Conservation (phyloP, 2,329 filamentous ascomycete genomes). For the Cercospora nicotianae region DNA sequence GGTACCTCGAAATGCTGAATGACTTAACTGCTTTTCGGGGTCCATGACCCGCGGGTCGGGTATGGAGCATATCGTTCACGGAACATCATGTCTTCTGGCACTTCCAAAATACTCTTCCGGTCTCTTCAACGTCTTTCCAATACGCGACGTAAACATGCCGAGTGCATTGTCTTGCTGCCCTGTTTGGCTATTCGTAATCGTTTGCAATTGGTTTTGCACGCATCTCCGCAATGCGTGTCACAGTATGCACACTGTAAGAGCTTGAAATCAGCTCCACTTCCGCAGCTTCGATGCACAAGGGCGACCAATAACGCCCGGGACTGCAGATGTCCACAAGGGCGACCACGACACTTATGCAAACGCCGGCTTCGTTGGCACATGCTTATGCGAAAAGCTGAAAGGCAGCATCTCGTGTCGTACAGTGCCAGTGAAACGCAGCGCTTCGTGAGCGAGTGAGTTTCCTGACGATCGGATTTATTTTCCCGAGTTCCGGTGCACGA, state of each 20-base stretch:
- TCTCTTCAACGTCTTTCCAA: neutral
- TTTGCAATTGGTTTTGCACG: neutral
- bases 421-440: neutral
- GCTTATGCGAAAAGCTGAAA: neutral
- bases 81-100: neutral
- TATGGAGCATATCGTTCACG: neutral
- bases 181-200: neutral
- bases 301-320: neutral
- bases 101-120: neutral
- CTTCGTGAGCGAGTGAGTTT: neutral
- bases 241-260: neutral
- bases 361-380: neutral
- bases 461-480: neutral
- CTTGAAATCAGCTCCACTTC: neutral
- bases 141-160: neutral
- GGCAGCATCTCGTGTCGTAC: neutral
- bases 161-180: neutral
- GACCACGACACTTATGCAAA: neutral
- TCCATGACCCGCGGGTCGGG: neutral
- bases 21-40: neutral
- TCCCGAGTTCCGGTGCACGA: neutral
- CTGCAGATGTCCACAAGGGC: neutral
- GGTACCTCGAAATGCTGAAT: neutral
- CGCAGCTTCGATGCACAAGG: neutral
- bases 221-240: neutral